These are phyloP conservation scores for Magnusiomyces suaveolens DNA, from an alignment of 1,139 yeast species.

Conservation along the genomic window DNA sequence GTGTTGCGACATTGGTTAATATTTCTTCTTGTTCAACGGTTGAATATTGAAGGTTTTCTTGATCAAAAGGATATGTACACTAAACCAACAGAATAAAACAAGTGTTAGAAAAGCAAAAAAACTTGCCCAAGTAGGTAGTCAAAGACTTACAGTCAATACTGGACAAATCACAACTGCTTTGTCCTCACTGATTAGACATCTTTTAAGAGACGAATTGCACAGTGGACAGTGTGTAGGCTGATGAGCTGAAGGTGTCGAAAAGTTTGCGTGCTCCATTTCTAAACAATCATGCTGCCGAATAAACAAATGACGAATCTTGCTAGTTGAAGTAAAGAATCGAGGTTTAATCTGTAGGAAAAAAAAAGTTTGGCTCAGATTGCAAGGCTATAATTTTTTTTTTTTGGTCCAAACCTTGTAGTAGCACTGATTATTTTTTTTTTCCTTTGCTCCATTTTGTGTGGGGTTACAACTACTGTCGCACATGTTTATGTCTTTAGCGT, in stretches of 20 bases:
- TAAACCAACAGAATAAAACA: slow-evolving; percentile 5
- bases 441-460: too few relatives aligned
- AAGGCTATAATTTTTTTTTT: too few relatives aligned
- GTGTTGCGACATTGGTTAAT: slow-evolving; percentile 17
- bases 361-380: too few relatives aligned
- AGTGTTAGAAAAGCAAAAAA: neutral
- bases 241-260: neutral
- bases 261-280: neutral
- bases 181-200: slow-evolving; percentile 31
- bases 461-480: too few relatives aligned
- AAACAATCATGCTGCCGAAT: too few relatives aligned
- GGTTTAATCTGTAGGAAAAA: too few relatives aligned
- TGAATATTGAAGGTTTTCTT: slow-evolving; percentile 11
- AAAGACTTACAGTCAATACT: slow-evolving; percentile 17
- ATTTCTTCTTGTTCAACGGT: slow-evolving; percentile 17
- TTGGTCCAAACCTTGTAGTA: too few relatives aligned
- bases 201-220: slow-evolving; percentile 25
- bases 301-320: too few relatives aligned
- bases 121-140: neutral
- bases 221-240: slow-evolving; percentile 24
- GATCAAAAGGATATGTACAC: slow-evolving; percentile 33
- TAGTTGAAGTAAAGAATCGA: too few relatives aligned
- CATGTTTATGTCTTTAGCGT: too few relatives aligned
- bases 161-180: slow-evolving; percentile 32
- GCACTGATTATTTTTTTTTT: too few relatives aligned